Evolutionary conservation across 257 asterid genomes (phyloP).

Genomic region (Solanum chilense): DNA sequence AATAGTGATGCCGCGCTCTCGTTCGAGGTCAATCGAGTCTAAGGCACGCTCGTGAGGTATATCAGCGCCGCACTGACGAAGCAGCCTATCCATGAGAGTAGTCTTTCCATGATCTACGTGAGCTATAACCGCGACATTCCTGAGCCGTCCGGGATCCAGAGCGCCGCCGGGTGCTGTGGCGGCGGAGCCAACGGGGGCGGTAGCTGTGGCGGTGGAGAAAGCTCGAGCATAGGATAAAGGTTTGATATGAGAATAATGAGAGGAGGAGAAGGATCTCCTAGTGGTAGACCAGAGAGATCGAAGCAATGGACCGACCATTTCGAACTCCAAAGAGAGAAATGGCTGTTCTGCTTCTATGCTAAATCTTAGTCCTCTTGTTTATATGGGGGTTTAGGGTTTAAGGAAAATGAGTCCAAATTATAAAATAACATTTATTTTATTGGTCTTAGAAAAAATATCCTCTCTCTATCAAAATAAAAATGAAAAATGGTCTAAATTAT

Average conservation of each 20-base stretch:
- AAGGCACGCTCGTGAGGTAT: constrained; percentile 93
- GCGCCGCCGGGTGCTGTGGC: constrained; percentile 20
- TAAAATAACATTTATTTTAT: background rate
- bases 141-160: constrained; percentile 52
- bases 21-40: constrained; percentile 87
- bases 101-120: constrained; percentile 99
- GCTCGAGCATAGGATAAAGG: constrained; percentile 19
- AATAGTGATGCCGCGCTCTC: constrained; percentile 96
- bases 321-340: background rate
- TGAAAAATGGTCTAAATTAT: no score
- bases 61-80: constrained; percentile 97
- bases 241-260: constrained; percentile 11
- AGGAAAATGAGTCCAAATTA: background rate
- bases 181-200: constrained; percentile 24
- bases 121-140: constrained; percentile 95
- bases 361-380: background rate
- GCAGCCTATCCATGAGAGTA: constrained; percentile 94
- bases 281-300: constrained; percentile 50
- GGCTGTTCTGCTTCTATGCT: background rate
- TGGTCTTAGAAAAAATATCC: background rate
- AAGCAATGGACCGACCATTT: constrained; percentile 59
- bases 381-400: background rate
- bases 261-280: constrained; percentile 14
- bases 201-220: constrained; percentile 42
- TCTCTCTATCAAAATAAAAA: background rate